Conservation (phyloP, 208 protist species). For the Lotmaria passim region DNA sequence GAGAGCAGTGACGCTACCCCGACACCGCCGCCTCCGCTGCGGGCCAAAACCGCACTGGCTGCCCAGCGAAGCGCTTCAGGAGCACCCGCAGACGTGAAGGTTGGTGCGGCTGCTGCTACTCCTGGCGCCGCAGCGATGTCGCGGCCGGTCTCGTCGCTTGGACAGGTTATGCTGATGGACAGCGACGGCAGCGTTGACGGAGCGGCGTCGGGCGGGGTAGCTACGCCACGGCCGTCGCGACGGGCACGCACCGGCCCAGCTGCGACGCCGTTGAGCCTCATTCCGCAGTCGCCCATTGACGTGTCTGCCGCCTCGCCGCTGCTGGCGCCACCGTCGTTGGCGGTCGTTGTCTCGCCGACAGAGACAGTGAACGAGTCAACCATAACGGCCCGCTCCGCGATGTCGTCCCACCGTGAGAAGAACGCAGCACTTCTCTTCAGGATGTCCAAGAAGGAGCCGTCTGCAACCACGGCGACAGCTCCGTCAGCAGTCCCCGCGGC, state of each 20-base stretch:
- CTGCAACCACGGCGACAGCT: neutral
- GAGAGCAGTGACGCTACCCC: slow-evolving; percentile 20
- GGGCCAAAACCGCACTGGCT: neutral
- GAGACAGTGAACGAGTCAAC: neutral
- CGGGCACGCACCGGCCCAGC: neutral
- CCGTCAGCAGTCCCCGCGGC: too few species aligned
- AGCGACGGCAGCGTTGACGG: slow-evolving; percentile 10
- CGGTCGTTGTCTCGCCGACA: neutral
- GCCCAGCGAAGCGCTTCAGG: neutral
- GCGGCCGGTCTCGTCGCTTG: neutral
- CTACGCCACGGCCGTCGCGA: neutral
- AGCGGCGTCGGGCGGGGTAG: neutral
- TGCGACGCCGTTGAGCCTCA: neutral
- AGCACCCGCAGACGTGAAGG: neutral
- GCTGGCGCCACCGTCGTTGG: neutral
- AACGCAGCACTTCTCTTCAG: neutral
- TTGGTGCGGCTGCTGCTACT: too few species aligned
- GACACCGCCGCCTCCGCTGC: slow-evolving; percentile 1
- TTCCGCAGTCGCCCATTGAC: neutral
- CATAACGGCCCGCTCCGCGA: neutral
- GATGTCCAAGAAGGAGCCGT: neutral
- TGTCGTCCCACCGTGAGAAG: neutral
- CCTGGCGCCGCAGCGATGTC: neutral
- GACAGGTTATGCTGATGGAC: neutral
- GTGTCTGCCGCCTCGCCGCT: slow-evolving; percentile 2